phyloP scores from a whole-genome alignment of 129 eudicot species.

The Saposhnikovia divaricata region DNA sequence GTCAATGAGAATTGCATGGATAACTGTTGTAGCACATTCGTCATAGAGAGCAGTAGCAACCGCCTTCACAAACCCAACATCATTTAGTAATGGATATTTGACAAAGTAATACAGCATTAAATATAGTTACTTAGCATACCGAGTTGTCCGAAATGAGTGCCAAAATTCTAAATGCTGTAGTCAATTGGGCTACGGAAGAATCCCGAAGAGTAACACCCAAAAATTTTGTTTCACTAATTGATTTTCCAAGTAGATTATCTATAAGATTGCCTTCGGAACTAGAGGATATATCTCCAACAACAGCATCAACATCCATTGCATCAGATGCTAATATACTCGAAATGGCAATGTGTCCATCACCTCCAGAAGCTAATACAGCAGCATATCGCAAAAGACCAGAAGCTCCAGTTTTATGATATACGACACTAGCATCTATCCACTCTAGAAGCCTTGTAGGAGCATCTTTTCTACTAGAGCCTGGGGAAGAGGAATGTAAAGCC shows the following conservation, averaged over 20 bases:
- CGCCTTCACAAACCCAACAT: slow-evolving; percentile 36
- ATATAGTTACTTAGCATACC: slow-evolving; percentile 32
- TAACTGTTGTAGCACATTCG: slow-evolving; percentile 88
- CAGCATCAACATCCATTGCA: slow-evolving; percentile 77
- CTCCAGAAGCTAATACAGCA: slow-evolving; percentile 94
- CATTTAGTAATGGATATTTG: slow-evolving; percentile 12
- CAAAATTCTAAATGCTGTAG: slow-evolving; percentile 83
- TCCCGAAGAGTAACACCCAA: slow-evolving; percentile 82
- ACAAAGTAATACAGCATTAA: background rate
- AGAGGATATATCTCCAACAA: slow-evolving; percentile 67
- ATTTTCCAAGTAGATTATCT: slow-evolving; percentile 89
- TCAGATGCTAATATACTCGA: slow-evolving; percentile 75
- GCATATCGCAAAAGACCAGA: slow-evolving; percentile 76
- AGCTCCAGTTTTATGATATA: slow-evolving; percentile 86
- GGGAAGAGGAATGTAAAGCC: slow-evolving; percentile 84
- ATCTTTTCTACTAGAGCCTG: slow-evolving; percentile 95
- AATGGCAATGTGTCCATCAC: slow-evolving; percentile 87
- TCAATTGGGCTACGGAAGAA: slow-evolving; percentile 81
- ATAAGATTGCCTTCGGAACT: slow-evolving; percentile 71
- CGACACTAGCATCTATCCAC: slow-evolving; percentile 87
- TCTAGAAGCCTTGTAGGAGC: slow-evolving; percentile 91
- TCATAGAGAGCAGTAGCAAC: slow-evolving; percentile 84
- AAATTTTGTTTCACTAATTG: slow-evolving; percentile 74
- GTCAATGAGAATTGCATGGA: slow-evolving; percentile 80
- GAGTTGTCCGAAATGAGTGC: slow-evolving; percentile 79